These are phyloP conservation scores for Aspergillus pseudoterreus DNA, from an alignment of 2,329 filamentous ascomycete genomes.

Conservation along the genomic window DNA sequence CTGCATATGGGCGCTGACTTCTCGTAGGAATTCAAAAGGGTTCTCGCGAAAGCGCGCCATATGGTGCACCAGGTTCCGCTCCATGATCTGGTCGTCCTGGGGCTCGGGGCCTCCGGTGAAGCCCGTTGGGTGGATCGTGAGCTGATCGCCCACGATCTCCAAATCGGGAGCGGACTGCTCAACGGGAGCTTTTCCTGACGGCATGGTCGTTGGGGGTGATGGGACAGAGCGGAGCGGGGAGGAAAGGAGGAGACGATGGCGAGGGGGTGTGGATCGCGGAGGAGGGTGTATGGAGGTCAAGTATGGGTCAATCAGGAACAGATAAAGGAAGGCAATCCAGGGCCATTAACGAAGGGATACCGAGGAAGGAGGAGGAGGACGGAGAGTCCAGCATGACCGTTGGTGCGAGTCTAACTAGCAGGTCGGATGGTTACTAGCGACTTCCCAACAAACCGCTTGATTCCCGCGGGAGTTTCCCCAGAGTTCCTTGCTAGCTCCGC, in stretches of 20 bases:
- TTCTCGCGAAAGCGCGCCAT: slow-evolving; percentile 81
- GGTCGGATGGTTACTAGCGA: slow-evolving; percentile 6
- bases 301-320: slow-evolving; percentile 2
- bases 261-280: neutral
- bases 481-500: slow-evolving; percentile 3
- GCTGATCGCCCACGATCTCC: slow-evolving; percentile 69
- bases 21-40: slow-evolving; percentile 77
- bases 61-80: slow-evolving; percentile 57
- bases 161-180: slow-evolving; percentile 64
- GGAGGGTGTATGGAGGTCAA: too few species aligned
- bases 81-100: slow-evolving; percentile 46
- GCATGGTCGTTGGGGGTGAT: slow-evolving; percentile 20
- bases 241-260: neutral
- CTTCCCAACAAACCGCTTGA: slow-evolving; percentile 23
- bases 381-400: neutral
- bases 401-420: neutral
- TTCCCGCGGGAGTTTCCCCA: slow-evolving; percentile 25
- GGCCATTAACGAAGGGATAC: slow-evolving; percentile 4
- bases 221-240: neutral
- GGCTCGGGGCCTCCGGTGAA: slow-evolving; percentile 42
- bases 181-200: slow-evolving; percentile 27
- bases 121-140: slow-evolving; percentile 71
- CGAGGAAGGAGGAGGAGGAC: neutral
- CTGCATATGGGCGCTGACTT: slow-evolving; percentile 88
- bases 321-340: neutral